phyloP scores from a whole-genome alignment of 805 yeast species.

The Pachysolen tannophilus region DNA sequence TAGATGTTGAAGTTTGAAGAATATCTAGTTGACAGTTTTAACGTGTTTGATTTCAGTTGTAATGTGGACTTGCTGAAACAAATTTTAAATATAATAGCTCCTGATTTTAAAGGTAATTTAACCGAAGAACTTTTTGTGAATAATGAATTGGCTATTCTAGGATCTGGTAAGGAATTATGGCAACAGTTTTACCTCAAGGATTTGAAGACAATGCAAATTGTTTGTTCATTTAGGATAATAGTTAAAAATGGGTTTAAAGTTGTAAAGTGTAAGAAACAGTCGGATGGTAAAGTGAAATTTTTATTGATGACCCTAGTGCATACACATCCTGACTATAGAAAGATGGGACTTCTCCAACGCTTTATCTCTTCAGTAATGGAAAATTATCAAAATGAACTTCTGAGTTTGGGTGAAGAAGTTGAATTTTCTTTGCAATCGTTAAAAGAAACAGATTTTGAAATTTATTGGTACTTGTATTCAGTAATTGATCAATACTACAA shows the following conservation, averaged over 20 bases:
- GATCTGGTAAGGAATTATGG: neutral
- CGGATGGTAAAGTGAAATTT: neutral
- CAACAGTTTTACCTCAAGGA: constrained; percentile 1
- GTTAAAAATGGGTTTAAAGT: neutral
- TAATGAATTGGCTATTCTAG: neutral
- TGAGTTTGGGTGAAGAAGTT: no score
- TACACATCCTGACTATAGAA: constrained; percentile 1
- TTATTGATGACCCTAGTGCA: constrained; percentile 2
- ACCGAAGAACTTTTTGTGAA: neutral
- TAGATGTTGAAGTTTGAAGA: no score
- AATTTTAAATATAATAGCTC: no score
- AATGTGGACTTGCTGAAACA: no score
- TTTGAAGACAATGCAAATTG: neutral
- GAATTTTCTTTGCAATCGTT: no score
- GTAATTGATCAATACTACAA: constrained; percentile 1
- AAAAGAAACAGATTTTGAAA: neutral
- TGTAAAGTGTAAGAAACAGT: no score
- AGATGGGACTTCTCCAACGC: constrained; percentile 1
- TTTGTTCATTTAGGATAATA: neutral
- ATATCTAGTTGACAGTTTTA: no score
- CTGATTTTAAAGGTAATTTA: neutral
- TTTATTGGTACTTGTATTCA: constrained; percentile 5
- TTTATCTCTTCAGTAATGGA: constrained; percentile 1
- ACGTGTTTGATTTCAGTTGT: no score
- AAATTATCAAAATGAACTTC: constrained; percentile 2